Percentiles rank a stretch among this genome's conserved stretches.
Conservation (phyloP, 495 filamentous ascomycete species). For the Penicillium atrosanguineum region DNA sequence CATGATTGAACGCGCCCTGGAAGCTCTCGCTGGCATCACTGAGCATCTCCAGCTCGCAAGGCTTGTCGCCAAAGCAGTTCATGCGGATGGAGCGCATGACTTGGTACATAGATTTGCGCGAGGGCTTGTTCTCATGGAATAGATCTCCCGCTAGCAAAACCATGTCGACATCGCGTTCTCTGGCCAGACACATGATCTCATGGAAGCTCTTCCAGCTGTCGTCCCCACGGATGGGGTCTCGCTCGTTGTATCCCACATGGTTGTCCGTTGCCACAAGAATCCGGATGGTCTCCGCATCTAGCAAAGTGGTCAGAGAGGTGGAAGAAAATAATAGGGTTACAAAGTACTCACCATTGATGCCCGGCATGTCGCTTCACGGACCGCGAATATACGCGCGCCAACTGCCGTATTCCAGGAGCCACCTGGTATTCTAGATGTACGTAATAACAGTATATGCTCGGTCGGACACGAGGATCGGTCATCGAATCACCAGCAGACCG, state of each 20-base stretch:
- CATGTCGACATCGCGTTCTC: slow-evolving; percentile 91
- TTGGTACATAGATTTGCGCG: slow-evolving; percentile 93
- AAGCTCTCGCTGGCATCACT: slow-evolving; percentile 90
- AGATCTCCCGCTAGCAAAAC: slow-evolving; percentile 90
- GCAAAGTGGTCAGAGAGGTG: neutral
- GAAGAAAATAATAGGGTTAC: neutral
- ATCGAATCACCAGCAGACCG: neutral
- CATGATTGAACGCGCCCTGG: slow-evolving; percentile 78
- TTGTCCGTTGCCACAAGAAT: slow-evolving; percentile 93
- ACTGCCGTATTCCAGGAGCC: neutral
- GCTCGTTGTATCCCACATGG: slow-evolving; percentile 95
- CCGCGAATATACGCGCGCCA: neutral
- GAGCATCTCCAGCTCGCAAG: slow-evolving; percentile 92
- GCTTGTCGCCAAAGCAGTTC: slow-evolving; percentile 92
- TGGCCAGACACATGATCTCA: slow-evolving; percentile 89
- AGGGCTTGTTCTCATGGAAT: slow-evolving; percentile 98
- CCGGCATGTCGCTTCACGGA: slow-evolving; percentile 21
- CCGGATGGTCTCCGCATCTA: slow-evolving; percentile 86
- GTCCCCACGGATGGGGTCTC: slow-evolving; percentile 87
- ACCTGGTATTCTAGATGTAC: neutral
- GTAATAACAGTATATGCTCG: neutral
- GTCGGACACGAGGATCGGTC: neutral
- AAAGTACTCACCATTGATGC: slow-evolving; percentile 10
- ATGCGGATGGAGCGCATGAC: slow-evolving; percentile 90
- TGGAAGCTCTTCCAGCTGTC: slow-evolving; percentile 97